Conservation (phyloP, 352 stramenopile species). For the Globisporangium recalcitrans region DNA sequence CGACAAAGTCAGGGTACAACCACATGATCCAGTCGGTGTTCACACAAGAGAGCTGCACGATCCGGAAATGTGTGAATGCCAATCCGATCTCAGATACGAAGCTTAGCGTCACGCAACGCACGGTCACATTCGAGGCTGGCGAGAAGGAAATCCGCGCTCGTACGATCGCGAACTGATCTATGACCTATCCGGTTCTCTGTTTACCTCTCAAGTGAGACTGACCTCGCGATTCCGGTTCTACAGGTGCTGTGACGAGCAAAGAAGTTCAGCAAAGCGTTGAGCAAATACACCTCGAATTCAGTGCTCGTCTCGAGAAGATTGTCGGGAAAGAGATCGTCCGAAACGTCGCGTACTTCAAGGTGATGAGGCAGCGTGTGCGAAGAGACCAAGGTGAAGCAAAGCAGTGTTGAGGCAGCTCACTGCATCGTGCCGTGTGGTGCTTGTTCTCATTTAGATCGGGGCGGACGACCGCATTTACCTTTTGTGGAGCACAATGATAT, state of each 20-base stretch:
- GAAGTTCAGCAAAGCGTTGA: conserved; percentile 41
- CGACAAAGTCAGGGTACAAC: conserved; percentile 67
- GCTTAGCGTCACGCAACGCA: conserved; percentile 33
- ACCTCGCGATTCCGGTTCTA: not conserved
- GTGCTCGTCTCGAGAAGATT: conserved; percentile 49
- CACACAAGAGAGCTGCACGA: conserved; percentile 44
- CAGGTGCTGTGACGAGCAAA: conserved; percentile 53
- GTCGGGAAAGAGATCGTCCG: conserved; percentile 55
- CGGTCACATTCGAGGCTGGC: conserved; percentile 54
- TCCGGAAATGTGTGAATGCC: conserved; percentile 66
- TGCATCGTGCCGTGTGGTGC: not conserved
- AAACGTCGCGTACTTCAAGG: conserved; percentile 68
- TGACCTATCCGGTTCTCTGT: not conserved
- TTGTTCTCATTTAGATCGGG: conserved; percentile 31
- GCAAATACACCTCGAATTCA: conserved; percentile 53
- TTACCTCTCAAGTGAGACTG: not conserved
- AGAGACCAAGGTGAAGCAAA: not conserved
- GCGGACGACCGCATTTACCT: conserved; percentile 59
- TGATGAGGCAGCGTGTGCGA: conserved; percentile 9
- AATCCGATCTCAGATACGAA: conserved; percentile 38
- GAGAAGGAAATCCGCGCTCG: conserved; percentile 39
- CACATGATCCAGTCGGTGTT: conserved; percentile 60
- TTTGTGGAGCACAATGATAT: conserved; percentile 65
- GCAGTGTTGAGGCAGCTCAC: not conserved
- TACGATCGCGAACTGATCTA: no score